Percentiles rank a stretch among this genome's conserved stretches.
phyloP scores from a whole-genome alignment of 2,329 filamentous ascomycete species.

The Diplodia seriata region DNA sequence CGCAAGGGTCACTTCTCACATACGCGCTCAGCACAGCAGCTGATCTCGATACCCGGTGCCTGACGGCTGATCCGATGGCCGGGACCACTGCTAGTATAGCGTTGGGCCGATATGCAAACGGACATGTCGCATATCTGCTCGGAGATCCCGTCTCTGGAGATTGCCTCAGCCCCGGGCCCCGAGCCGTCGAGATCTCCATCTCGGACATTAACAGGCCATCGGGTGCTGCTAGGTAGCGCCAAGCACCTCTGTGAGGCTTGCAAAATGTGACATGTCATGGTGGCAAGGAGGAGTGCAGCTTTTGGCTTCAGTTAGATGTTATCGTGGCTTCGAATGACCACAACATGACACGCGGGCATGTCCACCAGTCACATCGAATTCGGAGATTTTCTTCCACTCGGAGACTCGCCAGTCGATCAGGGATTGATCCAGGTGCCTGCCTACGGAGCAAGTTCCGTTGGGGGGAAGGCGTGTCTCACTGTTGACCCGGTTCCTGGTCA shows the following conservation, averaged over 20 bases:
- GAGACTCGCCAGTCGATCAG: neutral
- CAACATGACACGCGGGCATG: neutral
- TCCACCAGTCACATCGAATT: constrained; percentile 11
- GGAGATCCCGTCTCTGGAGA: neutral
- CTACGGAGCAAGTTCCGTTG: constrained; percentile 24
- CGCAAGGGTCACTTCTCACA: constrained; percentile 21
- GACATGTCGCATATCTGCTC: constrained; percentile 22
- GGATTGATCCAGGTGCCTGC: neutral
- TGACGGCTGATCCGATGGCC: constrained; percentile 1
- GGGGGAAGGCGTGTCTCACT: constrained; percentile 25
- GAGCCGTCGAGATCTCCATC: neutral
- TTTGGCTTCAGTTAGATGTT: neutral
- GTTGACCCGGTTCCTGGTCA: constrained; percentile 16
- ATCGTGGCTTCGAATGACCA: constrained; percentile 12
- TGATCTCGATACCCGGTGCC: neutral
- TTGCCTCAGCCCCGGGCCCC: neutral
- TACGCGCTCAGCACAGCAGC: neutral
- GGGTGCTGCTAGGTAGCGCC: neutral
- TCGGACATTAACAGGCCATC: neutral
- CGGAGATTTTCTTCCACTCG: constrained; percentile 18
- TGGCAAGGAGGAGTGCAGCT: neutral
- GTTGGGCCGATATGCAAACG: constrained; percentile 8
- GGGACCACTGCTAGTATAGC: neutral
- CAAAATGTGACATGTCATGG: neutral
- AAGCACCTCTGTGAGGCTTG: neutral